A percentile compares a stretch with the other conserved stretches of the same genome.
Evolutionary conservation across 2,329 filamentous ascomycete genomes (phyloP).

Genomic region (Paraphaeosphaeria sporulosa): DNA sequence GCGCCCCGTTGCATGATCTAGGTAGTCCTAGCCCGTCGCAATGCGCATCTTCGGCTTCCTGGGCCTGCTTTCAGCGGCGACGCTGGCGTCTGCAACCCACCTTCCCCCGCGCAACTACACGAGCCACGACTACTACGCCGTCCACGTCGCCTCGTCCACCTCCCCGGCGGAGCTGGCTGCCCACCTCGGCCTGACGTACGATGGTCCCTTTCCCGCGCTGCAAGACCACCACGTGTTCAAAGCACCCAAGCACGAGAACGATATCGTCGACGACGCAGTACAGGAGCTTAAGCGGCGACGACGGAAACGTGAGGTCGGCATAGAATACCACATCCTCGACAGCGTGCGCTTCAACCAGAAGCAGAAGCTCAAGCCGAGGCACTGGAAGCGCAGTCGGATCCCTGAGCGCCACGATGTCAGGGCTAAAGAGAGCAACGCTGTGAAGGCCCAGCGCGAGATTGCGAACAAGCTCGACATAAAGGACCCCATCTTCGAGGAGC

Average conservation of each 20-base stretch:
- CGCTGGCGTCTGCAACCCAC: constrained; percentile 40
- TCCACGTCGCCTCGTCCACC: constrained; percentile 75
- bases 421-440: constrained; percentile 51
- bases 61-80: constrained; percentile 45
- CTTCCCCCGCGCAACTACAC: constrained; percentile 74
- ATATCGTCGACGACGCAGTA: constrained; percentile 59
- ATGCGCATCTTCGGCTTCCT: constrained; percentile 58
- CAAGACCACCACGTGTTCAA: constrained; percentile 86
- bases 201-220: constrained; percentile 81
- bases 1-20: constrained; percentile 10
- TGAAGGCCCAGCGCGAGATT: constrained; percentile 54
- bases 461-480: constrained; percentile 71
- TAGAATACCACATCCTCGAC: constrained; percentile 69
- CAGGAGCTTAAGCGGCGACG: constrained; percentile 64
- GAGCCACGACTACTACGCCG: constrained; percentile 88
- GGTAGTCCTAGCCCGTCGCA: constrained; percentile 18
- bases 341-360: constrained; percentile 82
- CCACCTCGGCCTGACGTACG: constrained; percentile 77
- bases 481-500: constrained; percentile 90
- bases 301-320: constrained; percentile 64
- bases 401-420: constrained; percentile 38
- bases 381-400: constrained; percentile 64
- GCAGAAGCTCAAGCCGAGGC: constrained; percentile 68
- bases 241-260: constrained; percentile 65
- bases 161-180: constrained; percentile 74